Conservation (phyloP, 306 rosid species). For the Quercus berberidifolia region DNA sequence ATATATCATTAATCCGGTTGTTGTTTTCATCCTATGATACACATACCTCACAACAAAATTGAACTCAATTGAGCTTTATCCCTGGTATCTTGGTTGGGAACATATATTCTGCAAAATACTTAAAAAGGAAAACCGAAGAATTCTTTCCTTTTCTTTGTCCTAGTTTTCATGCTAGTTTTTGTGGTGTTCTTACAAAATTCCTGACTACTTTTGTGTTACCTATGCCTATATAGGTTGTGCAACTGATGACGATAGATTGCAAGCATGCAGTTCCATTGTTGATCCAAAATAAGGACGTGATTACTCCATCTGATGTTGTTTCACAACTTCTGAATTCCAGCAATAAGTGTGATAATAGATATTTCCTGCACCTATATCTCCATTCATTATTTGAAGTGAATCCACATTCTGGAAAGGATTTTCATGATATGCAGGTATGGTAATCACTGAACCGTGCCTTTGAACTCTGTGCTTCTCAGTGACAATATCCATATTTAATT, state of each 20-base stretch:
- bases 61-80: slow-evolving; percentile 17
- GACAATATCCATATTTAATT: slow-evolving; percentile 3
- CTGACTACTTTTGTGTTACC: slow-evolving; percentile 21
- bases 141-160: slow-evolving; percentile 3
- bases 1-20: background rate
- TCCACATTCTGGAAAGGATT: slow-evolving; percentile 89
- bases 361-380: slow-evolving; percentile 74
- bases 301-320: slow-evolving; percentile 76
- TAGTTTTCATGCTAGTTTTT: background rate
- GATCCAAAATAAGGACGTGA: slow-evolving; percentile 66
- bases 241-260: slow-evolving; percentile 89
- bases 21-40: slow-evolving; percentile 7
- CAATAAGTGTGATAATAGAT: slow-evolving; percentile 56
- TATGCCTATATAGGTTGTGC: slow-evolving; percentile 62
- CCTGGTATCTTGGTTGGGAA: slow-evolving; percentile 14
- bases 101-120: slow-evolving; percentile 15
- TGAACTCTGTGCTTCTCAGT: slow-evolving; percentile 11
- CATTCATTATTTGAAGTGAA: slow-evolving; percentile 91
- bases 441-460: slow-evolving; percentile 4
- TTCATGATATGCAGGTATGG: slow-evolving; percentile 91
- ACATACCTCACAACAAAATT: slow-evolving; percentile 14
- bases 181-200: background rate
- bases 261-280: slow-evolving; percentile 82
- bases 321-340: slow-evolving; percentile 61
- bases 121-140: background rate